phyloP scores from a whole-genome alignment of 768 basidiomycete genomes.

The Collybiopsis confluens region DNA sequence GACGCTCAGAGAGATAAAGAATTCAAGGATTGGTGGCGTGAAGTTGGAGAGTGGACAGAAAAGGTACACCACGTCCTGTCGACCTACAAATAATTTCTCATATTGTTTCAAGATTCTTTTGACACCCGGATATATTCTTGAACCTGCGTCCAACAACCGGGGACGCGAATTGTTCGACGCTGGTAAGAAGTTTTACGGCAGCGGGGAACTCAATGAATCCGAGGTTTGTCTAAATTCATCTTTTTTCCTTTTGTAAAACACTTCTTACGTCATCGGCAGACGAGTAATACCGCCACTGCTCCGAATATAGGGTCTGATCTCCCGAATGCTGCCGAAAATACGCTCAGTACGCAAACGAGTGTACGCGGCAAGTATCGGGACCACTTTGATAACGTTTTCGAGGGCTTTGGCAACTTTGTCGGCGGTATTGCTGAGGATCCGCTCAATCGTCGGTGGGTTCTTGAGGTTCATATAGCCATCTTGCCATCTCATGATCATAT shows the following conservation, averaged over 20 bases:
- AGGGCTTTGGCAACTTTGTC: conserved; percentile 74
- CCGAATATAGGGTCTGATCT: no score
- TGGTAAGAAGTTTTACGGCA: conserved; percentile 71
- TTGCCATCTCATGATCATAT: background rate
- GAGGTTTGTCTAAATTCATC: no score
- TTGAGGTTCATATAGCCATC: background rate
- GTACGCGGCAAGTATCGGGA: conserved; percentile 40
- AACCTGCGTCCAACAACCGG: conserved; percentile 65
- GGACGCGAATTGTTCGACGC: conserved; percentile 60
- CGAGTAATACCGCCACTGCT: no score
- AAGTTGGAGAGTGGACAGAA: conserved; percentile 59
- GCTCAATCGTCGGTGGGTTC: conserved; percentile 33
- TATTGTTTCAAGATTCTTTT: conserved; percentile 49
- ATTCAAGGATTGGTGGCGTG: conserved; percentile 69
- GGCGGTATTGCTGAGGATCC: conserved; percentile 82
- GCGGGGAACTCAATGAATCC: background rate
- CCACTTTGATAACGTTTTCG: conserved; percentile 81
- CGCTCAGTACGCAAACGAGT: conserved; percentile 20
- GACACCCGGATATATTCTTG: conserved; percentile 83
- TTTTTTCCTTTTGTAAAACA: no score
- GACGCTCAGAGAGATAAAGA: conserved; percentile 74
- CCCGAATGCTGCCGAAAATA: conserved; percentile 20
- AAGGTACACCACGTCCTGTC: no score
- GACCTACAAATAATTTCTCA: background rate
- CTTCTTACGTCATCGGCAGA: no score